Conservation (phyloP, 179 eudicot species). For the Heliamphora pulchella region DNA sequence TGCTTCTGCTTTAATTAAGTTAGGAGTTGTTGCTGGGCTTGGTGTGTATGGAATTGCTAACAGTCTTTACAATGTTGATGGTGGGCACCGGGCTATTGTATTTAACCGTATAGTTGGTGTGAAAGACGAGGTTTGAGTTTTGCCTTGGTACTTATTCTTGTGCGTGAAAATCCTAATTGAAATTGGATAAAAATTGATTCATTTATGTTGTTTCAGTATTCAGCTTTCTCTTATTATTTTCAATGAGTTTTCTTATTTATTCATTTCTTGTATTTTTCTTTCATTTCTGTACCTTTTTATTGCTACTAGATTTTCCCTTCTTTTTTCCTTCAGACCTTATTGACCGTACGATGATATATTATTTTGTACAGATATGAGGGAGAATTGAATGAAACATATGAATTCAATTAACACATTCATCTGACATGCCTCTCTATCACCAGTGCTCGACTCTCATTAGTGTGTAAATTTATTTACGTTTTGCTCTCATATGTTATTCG, state of each 20-base stretch:
- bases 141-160: not conserved
- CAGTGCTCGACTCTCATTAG: not conserved
- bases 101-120: slow-evolving; percentile 60
- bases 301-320: not conserved
- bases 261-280: not conserved
- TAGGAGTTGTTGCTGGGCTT: slow-evolving; percentile 53
- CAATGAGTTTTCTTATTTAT: not conserved
- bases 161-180: not conserved
- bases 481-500: not conserved
- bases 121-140: slow-evolving; percentile 47
- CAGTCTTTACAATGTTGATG: slow-evolving; percentile 85
- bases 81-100: slow-evolving; percentile 90
- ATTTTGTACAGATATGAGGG: not conserved
- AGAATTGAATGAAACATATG: not conserved
- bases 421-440: not conserved
- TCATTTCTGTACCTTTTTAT: not conserved
- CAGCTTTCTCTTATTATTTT: not conserved
- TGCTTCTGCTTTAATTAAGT: slow-evolving; percentile 49
- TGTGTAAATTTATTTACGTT: not conserved
- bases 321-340: not conserved
- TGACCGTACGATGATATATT: not conserved
- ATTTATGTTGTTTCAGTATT: too few relatives aligned
- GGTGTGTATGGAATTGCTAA: slow-evolving; percentile 58
- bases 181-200: not conserved
- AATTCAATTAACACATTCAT: not conserved